Evolutionary conservation across 176 grass and related monocot genomes (phyloP).

Genomic region (Aegilops umbellulata): DNA sequence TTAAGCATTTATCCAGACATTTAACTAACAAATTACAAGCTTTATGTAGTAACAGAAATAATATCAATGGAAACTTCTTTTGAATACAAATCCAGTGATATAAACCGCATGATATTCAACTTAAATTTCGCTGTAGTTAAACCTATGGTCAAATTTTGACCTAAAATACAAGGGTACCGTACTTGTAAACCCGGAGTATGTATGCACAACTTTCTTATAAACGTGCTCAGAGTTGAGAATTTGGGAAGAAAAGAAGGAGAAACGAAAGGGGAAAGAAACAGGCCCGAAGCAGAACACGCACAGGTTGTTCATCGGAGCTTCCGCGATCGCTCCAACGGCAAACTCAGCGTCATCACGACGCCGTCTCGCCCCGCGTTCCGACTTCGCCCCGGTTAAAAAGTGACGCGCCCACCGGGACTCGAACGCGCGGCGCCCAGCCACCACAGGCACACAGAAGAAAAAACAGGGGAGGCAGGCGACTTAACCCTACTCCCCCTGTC

Average conservation of each 20-base stretch:
- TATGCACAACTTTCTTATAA: not conserved
- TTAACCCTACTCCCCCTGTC: slow-evolving; percentile 21
- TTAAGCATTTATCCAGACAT: too few species aligned
- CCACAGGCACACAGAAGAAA: not conserved
- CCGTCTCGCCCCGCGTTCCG: slow-evolving; percentile 2
- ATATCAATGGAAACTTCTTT: too few species aligned
- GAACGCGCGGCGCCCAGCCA: not conserved
- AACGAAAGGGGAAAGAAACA: not conserved
- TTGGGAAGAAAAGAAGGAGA: not conserved
- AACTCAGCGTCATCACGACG: not conserved
- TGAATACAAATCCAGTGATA: too few species aligned
- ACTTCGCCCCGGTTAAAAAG: not conserved
- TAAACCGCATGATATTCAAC: too few species aligned
- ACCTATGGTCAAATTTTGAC: too few species aligned
- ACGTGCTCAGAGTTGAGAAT: not conserved
- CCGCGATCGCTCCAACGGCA: slow-evolving; percentile 25
- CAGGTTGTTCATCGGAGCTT: not conserved
- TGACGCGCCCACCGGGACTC: not conserved
- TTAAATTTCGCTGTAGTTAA: too few species aligned
- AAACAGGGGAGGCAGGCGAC: not conserved
- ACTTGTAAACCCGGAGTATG: too few species aligned
- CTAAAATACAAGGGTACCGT: too few species aligned
- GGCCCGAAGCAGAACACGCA: not conserved
- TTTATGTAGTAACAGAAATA: too few species aligned
- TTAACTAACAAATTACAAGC: too few species aligned